Evolutionary conservation across 805 yeast genomes (phyloP).

Genomic region (Myxozyma nipponensis): DNA sequence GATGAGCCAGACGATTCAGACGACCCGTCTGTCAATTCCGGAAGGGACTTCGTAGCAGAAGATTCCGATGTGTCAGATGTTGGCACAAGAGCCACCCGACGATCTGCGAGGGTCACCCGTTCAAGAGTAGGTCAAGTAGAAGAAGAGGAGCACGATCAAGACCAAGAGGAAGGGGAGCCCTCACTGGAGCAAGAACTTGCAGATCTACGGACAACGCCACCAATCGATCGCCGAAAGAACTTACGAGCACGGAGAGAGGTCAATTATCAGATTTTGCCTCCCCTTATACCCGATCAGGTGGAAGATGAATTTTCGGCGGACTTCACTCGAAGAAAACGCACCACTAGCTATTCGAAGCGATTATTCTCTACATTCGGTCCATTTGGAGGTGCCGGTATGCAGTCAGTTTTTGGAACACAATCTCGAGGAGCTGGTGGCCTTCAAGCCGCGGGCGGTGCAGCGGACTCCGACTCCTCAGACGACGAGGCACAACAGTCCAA

Average conservation of each 20-base stretch:
- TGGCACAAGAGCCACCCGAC: constrained; percentile 10
- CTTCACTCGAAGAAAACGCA: constrained; percentile 10
- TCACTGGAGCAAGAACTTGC: constrained; percentile 61
- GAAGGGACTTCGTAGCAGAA: constrained; percentile 23
- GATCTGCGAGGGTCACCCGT: constrained; percentile 2
- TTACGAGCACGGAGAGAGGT: constrained; percentile 67
- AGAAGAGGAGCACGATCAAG: constrained; percentile 33
- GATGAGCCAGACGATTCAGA: constrained; percentile 4
- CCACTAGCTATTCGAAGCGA: constrained; percentile 47
- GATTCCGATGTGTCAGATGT: constrained; percentile 23
- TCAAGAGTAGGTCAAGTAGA: constrained; percentile 6
- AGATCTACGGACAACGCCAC: constrained; percentile 60
- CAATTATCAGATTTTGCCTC: constrained; percentile 81
- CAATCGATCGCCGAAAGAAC: constrained; percentile 42
- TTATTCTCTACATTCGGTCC: constrained; percentile 95
- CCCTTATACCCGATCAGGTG: constrained; percentile 44
- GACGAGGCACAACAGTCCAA: constrained; percentile 38
- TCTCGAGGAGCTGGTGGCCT: constrained; percentile 45
- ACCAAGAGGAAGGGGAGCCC: constrained; percentile 27
- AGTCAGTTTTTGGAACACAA: constrained; percentile 68
- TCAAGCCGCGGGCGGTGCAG: constrained; percentile 32
- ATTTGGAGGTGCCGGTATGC: constrained; percentile 93
- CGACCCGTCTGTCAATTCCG: constrained; percentile 3
- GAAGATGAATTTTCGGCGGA: constrained; percentile 29
- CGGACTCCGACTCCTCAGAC: constrained; percentile 47